A percentile compares a stretch with the other conserved stretches of the same genome.
These are phyloP conservation scores for Pseudopediastrum boryanum DNA, from an alignment of 139 green algal species.

Conservation along the genomic window DNA sequence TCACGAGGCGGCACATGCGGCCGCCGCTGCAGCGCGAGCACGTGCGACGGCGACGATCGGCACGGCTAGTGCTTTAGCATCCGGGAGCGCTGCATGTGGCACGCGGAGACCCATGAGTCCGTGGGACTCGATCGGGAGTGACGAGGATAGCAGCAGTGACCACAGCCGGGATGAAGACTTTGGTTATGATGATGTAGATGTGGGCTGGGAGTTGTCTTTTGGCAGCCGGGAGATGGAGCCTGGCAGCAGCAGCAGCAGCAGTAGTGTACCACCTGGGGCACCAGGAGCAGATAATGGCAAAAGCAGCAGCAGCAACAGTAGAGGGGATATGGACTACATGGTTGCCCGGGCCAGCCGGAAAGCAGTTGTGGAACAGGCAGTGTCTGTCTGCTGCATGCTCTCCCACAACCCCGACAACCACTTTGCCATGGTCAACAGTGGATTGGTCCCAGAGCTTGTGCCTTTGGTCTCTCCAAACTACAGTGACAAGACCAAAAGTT, in stretches of 20 bases:
- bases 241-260: constrained; percentile 18
- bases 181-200: no score
- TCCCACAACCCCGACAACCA: constrained; percentile 57
- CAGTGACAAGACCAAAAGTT: constrained; percentile 38
- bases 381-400: constrained; percentile 43
- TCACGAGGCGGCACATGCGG: neutral
- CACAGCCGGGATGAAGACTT: no score
- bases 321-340: neutral
- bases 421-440: constrained; percentile 46
- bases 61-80: no score
- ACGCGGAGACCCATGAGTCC: no score
- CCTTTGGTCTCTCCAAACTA: constrained; percentile 26
- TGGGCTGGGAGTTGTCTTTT: no score
- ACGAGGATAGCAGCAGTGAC: no score
- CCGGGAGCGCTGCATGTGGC: no score
- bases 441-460: constrained; percentile 47
- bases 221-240: no score
- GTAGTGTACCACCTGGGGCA: neutral
- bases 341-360: no score
- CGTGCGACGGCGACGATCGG: neutral
- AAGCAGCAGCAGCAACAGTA: neutral
- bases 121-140: no score
- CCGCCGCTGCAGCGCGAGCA: neutral
- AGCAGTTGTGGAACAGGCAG: constrained; percentile 42
- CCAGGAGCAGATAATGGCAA: neutral